A percentile compares a stretch with the other conserved stretches of the same genome.
These are phyloP conservation scores for Parasarocladium wereldwijsianum DNA, from an alignment of 2,329 filamentous ascomycete genomes.

Conservation along the genomic window DNA sequence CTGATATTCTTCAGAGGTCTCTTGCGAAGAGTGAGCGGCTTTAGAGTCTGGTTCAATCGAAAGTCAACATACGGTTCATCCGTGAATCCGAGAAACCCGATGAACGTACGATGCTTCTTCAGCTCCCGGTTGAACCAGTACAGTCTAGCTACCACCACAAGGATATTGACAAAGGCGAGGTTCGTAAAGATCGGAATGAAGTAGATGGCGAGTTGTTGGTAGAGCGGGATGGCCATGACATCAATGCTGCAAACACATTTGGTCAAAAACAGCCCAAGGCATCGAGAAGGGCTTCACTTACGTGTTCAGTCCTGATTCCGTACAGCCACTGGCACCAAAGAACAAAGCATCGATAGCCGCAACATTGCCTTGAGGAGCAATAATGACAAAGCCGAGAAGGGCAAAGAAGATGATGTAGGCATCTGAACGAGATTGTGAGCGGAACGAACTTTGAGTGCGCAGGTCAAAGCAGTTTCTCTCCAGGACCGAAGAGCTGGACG, in stretches of 20 bases:
- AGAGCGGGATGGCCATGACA: constrained; percentile 29
- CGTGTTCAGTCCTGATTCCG: constrained; percentile 36
- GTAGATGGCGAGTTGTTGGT: constrained; percentile 37
- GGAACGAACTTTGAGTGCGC: no score
- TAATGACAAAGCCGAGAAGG: constrained; percentile 4
- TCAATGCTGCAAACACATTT: constrained; percentile 24
- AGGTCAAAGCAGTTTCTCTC: no score
- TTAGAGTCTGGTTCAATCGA: no score
- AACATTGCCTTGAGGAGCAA: constrained; percentile 5
- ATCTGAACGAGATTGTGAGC: constrained; percentile 5
- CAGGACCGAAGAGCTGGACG: no score
- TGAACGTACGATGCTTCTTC: constrained; percentile 18
- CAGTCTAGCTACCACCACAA: constrained; percentile 31
- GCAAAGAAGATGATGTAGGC: constrained; percentile 6
- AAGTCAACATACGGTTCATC: no score
- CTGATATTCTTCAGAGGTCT: no score
- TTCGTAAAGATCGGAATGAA: constrained; percentile 33
- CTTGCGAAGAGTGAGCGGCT: no score
- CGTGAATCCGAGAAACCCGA: background rate
- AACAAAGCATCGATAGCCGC: constrained; percentile 31
- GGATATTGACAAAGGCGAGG: constrained; percentile 31
- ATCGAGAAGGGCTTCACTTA: constrained; percentile 17
- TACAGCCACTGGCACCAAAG: constrained; percentile 32
- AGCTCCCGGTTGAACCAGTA: constrained; percentile 33
- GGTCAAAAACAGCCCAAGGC: background rate